These are phyloP conservation scores for Ophiosphaerella herpotricha DNA, from an alignment of 2,329 filamentous ascomycete genomes.

Conservation along the genomic window DNA sequence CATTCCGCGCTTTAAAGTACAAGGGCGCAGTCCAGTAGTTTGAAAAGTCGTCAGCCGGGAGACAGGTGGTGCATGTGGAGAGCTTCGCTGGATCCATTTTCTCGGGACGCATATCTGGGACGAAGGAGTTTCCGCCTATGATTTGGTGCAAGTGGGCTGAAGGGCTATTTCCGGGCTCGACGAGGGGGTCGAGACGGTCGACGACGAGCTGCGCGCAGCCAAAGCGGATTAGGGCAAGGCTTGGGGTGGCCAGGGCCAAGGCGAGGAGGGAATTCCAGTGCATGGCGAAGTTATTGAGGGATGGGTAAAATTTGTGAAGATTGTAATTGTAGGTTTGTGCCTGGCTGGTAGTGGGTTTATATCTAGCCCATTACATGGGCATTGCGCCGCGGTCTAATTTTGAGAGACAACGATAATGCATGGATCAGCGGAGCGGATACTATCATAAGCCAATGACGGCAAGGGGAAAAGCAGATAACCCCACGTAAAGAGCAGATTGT, in stretches of 20 bases:
- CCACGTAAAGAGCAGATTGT: background rate
- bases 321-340: background rate
- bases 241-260: slow-evolving; percentile 22
- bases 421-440: background rate
- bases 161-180: slow-evolving; percentile 25
- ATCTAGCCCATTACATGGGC: background rate
- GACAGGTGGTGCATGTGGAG: slow-evolving; percentile 34
- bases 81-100: slow-evolving; percentile 23
- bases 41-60: slow-evolving; percentile 19
- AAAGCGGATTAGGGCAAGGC: slow-evolving; percentile 31
- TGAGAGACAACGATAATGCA: background rate
- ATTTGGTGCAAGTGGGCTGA: slow-evolving; percentile 35
- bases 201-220: slow-evolving; percentile 32
- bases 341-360: background rate
- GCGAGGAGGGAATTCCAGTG: slow-evolving; percentile 14
- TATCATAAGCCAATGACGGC: background rate
- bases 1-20: slow-evolving; percentile 30
- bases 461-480: background rate
- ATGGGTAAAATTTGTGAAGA: background rate
- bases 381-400: background rate
- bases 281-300: slow-evolving; percentile 13
- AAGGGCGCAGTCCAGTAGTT: slow-evolving; percentile 37
- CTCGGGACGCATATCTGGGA: slow-evolving; percentile 24
- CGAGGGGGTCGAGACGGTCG: slow-evolving; percentile 34
- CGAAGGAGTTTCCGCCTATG: slow-evolving; percentile 34